phyloP scores from a whole-genome alignment of 331 rosid species.

The Prunus yedoensis region DNA sequence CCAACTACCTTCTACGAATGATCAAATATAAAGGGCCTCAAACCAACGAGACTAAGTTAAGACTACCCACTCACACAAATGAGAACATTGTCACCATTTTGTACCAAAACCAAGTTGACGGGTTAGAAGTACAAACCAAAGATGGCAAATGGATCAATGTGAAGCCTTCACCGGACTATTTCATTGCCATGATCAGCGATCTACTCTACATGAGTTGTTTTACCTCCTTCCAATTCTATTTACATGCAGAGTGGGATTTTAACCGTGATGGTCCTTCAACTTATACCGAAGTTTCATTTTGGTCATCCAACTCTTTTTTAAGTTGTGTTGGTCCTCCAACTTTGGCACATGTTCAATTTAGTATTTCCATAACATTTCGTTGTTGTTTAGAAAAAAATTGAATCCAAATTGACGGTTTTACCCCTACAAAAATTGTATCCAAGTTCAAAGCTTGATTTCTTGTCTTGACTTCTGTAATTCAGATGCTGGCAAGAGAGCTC shows the following conservation, averaged over 20 bases:
- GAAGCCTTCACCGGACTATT: slow-evolving; percentile 51
- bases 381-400: too few relatives aligned
- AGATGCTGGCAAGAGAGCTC: slow-evolving; percentile 51
- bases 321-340: too few relatives aligned
- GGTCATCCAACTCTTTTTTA: too few relatives aligned
- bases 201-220: slow-evolving; percentile 49
- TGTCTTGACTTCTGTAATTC: slow-evolving; percentile 49
- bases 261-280: too few relatives aligned
- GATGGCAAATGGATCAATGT: slow-evolving; percentile 59
- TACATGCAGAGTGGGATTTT: neutral
- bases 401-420: too few relatives aligned
- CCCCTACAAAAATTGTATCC: too few relatives aligned
- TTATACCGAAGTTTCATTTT: too few relatives aligned
- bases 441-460: too few relatives aligned
- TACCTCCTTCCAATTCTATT: neutral
- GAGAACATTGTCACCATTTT: slow-evolving; percentile 70
- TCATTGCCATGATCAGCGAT: slow-evolving; percentile 54
- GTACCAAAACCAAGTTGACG: slow-evolving; percentile 60
- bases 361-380: too few relatives aligned
- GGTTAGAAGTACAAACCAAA: slow-evolving; percentile 59
- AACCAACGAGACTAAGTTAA: slow-evolving; percentile 49
- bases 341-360: too few relatives aligned
- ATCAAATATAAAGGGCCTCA: slow-evolving; percentile 69
- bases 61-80: slow-evolving; percentile 52
- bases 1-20: slow-evolving; percentile 62